Percentiles rank a stretch among this genome's conserved stretches.
Conservation (phyloP, 2,329 filamentous ascomycete species). For the Ascochyta koolunga region DNA sequence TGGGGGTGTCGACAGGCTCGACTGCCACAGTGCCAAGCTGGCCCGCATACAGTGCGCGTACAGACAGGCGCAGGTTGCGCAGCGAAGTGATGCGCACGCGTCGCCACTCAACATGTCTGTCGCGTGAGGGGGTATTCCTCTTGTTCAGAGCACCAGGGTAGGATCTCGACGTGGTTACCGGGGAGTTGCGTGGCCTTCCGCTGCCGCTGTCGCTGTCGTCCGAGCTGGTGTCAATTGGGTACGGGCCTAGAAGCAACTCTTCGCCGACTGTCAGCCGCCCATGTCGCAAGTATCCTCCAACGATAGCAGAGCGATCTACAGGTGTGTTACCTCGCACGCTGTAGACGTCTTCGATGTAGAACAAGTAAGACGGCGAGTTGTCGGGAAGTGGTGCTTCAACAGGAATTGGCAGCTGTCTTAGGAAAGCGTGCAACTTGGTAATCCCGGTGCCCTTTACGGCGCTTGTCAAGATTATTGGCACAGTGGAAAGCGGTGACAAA, state of each 20-base stretch:
- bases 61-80: slow-evolving; percentile 83
- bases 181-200: slow-evolving; percentile 28
- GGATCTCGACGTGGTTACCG: slow-evolving; percentile 52
- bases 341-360: slow-evolving; percentile 92
- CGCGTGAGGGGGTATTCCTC: slow-evolving; percentile 15
- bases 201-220: slow-evolving; percentile 49
- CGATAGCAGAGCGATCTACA: slow-evolving; percentile 58
- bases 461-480: slow-evolving; percentile 89
- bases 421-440: slow-evolving; percentile 77
- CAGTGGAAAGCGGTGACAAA: slow-evolving; percentile 56
- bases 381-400: slow-evolving; percentile 48
- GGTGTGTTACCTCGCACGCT: slow-evolving; percentile 58
- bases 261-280: slow-evolving; percentile 80
- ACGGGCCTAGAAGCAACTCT: slow-evolving; percentile 78
- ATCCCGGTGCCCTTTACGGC: slow-evolving; percentile 85
- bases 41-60: slow-evolving; percentile 74
- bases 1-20: slow-evolving; percentile 51
- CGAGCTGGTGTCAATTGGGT: slow-evolving; percentile 37
- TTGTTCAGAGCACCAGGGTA: slow-evolving; percentile 55
- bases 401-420: slow-evolving; percentile 73
- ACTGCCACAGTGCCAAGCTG: slow-evolving; percentile 92
- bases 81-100: slow-evolving; percentile 82
- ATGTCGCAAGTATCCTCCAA: slow-evolving; percentile 84
- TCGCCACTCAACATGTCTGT: slow-evolving; percentile 68
- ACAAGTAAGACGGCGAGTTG: slow-evolving; percentile 64